These are phyloP conservation scores for Pseudocercospora cruenta DNA, from an alignment of 2,329 filamentous ascomycete species.

Conservation along the genomic window DNA sequence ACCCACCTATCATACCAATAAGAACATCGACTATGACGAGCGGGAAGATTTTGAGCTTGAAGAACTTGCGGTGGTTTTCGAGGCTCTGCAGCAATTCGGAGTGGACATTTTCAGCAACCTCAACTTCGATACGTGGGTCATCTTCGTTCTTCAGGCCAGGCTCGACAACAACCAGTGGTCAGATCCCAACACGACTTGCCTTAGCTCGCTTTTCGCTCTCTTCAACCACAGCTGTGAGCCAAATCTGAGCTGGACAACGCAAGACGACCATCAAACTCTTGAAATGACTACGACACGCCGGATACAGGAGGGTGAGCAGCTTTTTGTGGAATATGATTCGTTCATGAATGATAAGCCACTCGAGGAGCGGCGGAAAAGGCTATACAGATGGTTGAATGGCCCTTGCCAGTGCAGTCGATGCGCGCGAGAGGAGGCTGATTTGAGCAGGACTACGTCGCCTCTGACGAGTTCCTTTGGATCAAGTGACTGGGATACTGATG, in stretches of 20 bases:
- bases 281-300: constrained; percentile 17
- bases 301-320: constrained; percentile 33
- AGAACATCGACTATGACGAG: constrained; percentile 63
- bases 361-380: constrained; percentile 22
- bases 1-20: constrained; percentile 28
- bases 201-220: constrained; percentile 91
- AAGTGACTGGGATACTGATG: constrained; percentile 21
- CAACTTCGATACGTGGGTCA: constrained; percentile 75
- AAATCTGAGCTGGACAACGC: constrained; percentile 78
- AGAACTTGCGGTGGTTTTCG: constrained; percentile 32
- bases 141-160: constrained; percentile 89
- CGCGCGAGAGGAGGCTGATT: constrained; percentile 28
- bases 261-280: constrained; percentile 27
- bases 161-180: constrained; percentile 80
- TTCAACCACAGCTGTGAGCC: constrained; percentile 95
- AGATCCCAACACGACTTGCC: constrained; percentile 51
- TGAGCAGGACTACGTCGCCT: background rate
- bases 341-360: constrained; percentile 27
- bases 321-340: constrained; percentile 37
- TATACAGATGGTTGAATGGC: constrained; percentile 34
- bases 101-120: constrained; percentile 67
- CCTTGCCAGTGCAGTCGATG: constrained; percentile 35
- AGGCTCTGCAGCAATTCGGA: constrained; percentile 78
- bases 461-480: background rate
- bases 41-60: constrained; percentile 39